These are phyloP conservation scores for Sugiyamaella castrensis DNA, from an alignment of 1,139 yeast genomes.

Conservation along the genomic window DNA sequence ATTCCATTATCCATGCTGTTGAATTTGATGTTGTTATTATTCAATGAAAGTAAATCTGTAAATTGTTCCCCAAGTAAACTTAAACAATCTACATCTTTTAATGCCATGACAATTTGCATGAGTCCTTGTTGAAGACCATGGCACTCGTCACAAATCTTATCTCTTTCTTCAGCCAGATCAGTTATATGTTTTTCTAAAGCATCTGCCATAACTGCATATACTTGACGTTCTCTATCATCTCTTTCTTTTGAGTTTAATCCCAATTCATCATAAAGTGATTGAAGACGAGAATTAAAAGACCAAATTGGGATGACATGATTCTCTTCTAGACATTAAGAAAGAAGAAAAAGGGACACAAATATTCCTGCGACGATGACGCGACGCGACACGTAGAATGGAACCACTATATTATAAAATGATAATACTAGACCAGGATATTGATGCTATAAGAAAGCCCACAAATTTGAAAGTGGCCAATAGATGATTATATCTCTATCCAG, in stretches of 20 bases:
- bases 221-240: conserved; percentile 31
- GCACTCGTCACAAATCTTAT: conserved; percentile 29
- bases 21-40: not conserved
- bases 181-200: conserved; percentile 35
- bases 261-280: conserved; percentile 36
- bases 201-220: conserved; percentile 32
- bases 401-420: too few relatives aligned
- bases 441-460: too few relatives aligned
- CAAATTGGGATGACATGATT: conserved; percentile 34
- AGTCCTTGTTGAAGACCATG: conserved; percentile 26
- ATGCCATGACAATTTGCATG: conserved; percentile 29
- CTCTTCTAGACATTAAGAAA: conserved; percentile 23
- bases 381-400: too few relatives aligned
- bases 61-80: conserved; percentile 16
- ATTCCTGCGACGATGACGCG: too few relatives aligned
- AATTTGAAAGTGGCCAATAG: too few relatives aligned
- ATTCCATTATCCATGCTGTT: too few relatives aligned
- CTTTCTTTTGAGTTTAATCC: conserved; percentile 34
- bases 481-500: too few relatives aligned
- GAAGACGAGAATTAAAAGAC: conserved; percentile 31
- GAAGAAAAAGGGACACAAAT: too few relatives aligned
- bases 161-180: conserved; percentile 33
- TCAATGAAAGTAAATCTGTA: conserved; percentile 8
- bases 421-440: too few relatives aligned
- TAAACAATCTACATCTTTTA: conserved; percentile 30